Evolutionary conservation across 108 stramenopile genomes (phyloP).

Genomic region (Nitzschia sp.): DNA sequence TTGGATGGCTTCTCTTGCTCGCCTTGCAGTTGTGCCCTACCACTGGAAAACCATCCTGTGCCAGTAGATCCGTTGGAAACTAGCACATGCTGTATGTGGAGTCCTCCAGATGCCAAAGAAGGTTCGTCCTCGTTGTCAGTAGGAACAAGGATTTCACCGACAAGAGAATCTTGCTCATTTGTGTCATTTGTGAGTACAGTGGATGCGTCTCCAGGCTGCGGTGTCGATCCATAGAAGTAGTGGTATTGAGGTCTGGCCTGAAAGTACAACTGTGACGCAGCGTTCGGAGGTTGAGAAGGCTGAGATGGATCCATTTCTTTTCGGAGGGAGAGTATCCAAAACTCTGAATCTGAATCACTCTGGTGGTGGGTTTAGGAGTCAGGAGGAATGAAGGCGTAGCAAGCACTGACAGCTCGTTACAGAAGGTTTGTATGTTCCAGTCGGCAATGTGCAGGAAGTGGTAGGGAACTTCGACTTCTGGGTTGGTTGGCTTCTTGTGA

Average conservation of each 20-base stretch:
- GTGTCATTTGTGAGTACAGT: slow-evolving; percentile 15
- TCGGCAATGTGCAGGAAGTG: too few species aligned
- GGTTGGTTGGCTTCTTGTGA: too few species aligned
- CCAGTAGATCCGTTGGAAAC: slow-evolving; percentile 25
- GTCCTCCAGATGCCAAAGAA: slow-evolving; percentile 1
- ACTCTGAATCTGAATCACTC: too few species aligned
- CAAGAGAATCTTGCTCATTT: slow-evolving; percentile 37
- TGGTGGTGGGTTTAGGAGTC: too few species aligned
- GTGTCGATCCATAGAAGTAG: slow-evolving; percentile 46
- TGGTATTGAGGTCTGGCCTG: slow-evolving; percentile 36
- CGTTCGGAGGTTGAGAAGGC: too few species aligned
- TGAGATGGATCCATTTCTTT: too few species aligned
- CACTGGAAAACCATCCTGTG: not conserved
- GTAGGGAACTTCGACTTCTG: too few species aligned
- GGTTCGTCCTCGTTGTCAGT: slow-evolving; percentile 48
- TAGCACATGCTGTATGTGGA: slow-evolving; percentile 29
- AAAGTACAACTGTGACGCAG: too few species aligned
- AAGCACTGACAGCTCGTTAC: too few species aligned
- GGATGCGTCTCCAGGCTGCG: slow-evolving; percentile 8
- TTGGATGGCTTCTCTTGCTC: not conserved
- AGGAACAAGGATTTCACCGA: slow-evolving; percentile 40
- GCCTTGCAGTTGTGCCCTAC: not conserved
- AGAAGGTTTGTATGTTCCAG: too few species aligned
- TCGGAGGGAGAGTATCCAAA: too few species aligned
- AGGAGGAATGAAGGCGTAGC: too few species aligned